Conservation (phyloP, 2,329 filamentous ascomycete species). For the Xylaria sp. region DNA sequence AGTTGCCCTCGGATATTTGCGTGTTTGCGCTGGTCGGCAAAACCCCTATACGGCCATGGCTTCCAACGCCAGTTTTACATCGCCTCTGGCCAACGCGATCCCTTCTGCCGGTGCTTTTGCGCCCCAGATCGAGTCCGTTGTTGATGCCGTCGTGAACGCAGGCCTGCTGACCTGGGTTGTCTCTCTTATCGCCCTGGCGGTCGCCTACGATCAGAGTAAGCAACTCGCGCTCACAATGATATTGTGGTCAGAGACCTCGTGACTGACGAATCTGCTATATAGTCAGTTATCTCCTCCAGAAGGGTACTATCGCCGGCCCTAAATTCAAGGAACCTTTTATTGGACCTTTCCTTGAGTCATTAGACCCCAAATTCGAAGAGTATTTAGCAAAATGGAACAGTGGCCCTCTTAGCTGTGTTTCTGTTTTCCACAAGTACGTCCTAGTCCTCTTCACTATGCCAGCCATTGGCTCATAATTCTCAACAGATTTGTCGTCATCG, state of each 20-base stretch:
- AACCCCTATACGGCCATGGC: constrained; percentile 55
- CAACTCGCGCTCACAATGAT: constrained; percentile 38
- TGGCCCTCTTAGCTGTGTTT: constrained; percentile 93
- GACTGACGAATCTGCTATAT: constrained; percentile 40
- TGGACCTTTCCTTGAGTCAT: constrained; percentile 92
- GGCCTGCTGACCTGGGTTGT: constrained; percentile 72
- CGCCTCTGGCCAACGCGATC: constrained; percentile 73
- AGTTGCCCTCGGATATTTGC: constrained; percentile 11
- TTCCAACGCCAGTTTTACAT: constrained; percentile 73
- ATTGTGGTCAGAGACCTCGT: background rate
- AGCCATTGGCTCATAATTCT: constrained; percentile 23
- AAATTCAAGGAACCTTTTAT: constrained; percentile 85
- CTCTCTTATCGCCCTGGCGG: constrained; percentile 75
- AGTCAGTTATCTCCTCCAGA: constrained; percentile 81
- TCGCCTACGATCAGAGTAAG: constrained; percentile 92
- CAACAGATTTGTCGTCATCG: constrained; percentile 91
- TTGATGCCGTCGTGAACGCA: constrained; percentile 67
- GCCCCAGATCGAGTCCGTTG: constrained; percentile 65
- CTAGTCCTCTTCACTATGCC: background rate
- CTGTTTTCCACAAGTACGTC: constrained; percentile 96
- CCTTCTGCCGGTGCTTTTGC: constrained; percentile 62
- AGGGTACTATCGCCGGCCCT: constrained; percentile 81
- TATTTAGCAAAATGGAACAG: constrained; percentile 95
- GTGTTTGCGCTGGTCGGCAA: constrained; percentile 30
- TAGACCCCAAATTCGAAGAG: constrained; percentile 90